Percentiles rank a stretch among this genome's conserved stretches.
Conservation (phyloP, 306 rosid genomes). For the Quercus suber region DNA sequence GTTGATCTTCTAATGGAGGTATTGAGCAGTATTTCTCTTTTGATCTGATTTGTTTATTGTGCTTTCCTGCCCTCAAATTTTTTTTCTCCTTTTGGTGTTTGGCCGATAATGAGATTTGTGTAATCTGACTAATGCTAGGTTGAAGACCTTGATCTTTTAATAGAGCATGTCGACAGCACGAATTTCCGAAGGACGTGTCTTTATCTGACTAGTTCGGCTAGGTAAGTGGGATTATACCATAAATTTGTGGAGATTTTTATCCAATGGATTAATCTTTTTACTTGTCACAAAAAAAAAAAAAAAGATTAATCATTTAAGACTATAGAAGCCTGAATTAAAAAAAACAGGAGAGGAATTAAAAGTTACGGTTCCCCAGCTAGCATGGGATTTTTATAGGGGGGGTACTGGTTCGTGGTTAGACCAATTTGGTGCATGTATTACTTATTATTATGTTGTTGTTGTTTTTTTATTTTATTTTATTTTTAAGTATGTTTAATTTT, state of each 20-base stretch:
- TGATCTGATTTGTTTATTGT: not conserved
- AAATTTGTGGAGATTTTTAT: conserved; percentile 2
- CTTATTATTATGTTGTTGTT: not conserved
- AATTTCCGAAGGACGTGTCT: conserved; percentile 90
- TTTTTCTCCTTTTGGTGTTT: not conserved
- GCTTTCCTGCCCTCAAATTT: not conserved
- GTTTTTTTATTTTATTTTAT: no score
- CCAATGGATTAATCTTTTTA: not conserved
- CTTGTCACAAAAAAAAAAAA: no score
- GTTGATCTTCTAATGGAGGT: conserved; percentile 99
- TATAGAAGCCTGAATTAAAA: not conserved
- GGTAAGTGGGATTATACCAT: conserved; percentile 40
- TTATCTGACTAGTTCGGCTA: conserved; percentile 95
- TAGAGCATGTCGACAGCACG: conserved; percentile 80
- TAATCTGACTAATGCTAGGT: conserved; percentile 49
- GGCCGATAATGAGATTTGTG: conserved; percentile 6
- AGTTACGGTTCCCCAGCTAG: not conserved
- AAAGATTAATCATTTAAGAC: not conserved
- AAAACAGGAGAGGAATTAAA: not conserved
- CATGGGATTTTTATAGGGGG: not conserved
- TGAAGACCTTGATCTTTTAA: conserved; percentile 91
- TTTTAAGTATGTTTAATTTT: no score
- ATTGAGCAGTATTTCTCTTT: conserved; percentile 3
- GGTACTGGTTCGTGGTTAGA: not conserved
- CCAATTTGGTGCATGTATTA: not conserved